Conservation (phyloP, 352 stramenopile species). For the Phytophthora palmivora region DNA sequence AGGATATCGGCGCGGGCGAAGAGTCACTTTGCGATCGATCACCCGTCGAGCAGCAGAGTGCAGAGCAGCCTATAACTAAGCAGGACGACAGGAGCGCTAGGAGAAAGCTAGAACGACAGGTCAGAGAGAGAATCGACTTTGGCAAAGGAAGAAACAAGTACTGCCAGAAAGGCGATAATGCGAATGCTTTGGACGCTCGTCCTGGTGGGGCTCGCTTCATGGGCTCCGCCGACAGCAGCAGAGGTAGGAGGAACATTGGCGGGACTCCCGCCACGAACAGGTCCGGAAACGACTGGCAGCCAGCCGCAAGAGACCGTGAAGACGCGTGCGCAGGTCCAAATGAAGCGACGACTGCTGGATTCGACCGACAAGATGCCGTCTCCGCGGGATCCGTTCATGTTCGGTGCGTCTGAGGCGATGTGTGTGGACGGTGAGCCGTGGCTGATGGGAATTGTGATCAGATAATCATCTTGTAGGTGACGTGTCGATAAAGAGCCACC, state of each 20-base stretch:
- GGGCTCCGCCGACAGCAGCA: neutral
- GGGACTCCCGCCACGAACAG: conserved; percentile 8
- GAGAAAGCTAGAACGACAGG: neutral
- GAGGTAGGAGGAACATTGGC: conserved; percentile 2
- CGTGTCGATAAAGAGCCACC: conserved; percentile 60
- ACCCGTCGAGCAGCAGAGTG: neutral
- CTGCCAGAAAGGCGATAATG: conserved; percentile 4
- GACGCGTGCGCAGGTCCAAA: conserved; percentile 11
- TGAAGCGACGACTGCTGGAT: conserved; percentile 39
- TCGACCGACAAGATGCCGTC: conserved; percentile 39
- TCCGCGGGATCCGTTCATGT: conserved; percentile 59
- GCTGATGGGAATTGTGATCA: conserved; percentile 16
- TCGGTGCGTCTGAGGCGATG: conserved; percentile 34
- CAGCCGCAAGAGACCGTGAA: conserved; percentile 9
- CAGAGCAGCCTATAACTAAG: too few species aligned
- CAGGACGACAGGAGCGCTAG: neutral
- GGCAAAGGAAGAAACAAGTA: neutral
- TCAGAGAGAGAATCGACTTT: neutral
- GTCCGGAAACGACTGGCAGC: neutral
- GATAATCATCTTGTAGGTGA: conserved; percentile 72
- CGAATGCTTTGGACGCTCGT: conserved; percentile 11
- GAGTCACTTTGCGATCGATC: neutral
- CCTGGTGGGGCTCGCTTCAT: conserved; percentile 15
- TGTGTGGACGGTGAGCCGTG: neutral
- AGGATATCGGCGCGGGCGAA: too few species aligned